Evolutionary conservation across 352 stramenopile genomes (phyloP).

Genomic region (Pythium brassicae): DNA sequence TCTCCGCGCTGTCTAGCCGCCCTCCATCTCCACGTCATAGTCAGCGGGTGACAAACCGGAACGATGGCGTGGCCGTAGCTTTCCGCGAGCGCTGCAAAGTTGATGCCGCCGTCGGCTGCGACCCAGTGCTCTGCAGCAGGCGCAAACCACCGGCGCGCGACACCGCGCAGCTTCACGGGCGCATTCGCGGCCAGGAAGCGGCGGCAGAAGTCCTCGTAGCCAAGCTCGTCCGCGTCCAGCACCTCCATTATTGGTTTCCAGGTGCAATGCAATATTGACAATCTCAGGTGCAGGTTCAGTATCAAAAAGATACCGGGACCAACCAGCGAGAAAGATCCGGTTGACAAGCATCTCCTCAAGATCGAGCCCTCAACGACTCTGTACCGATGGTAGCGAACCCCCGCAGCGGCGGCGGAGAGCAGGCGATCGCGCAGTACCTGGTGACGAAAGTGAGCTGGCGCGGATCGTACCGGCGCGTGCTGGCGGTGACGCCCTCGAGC

Average conservation of each 20-base stretch:
- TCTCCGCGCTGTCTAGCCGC: too few relatives aligned
- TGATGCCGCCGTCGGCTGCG: slow-evolving; percentile 14
- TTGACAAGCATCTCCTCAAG: background rate
- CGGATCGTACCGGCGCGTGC: slow-evolving; percentile 51
- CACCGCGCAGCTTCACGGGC: slow-evolving; percentile 65
- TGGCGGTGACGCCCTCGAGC: slow-evolving; percentile 47
- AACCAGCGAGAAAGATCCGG: too few relatives aligned
- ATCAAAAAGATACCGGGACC: background rate
- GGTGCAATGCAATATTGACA: background rate
- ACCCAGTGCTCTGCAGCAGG: slow-evolving; percentile 9
- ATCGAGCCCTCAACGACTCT: too few relatives aligned
- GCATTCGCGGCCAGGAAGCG: slow-evolving; percentile 67
- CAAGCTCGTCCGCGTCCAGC: slow-evolving; percentile 46
- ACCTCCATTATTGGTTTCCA: slow-evolving; percentile 48
- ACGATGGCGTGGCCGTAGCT: slow-evolving; percentile 45
- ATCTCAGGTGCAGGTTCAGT: too few relatives aligned
- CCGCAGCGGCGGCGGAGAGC: slow-evolving; percentile 7
- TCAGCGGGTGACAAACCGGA: slow-evolving; percentile 26
- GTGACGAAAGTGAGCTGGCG: slow-evolving; percentile 67
- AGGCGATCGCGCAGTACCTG: slow-evolving; percentile 62
- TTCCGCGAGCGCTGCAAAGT: slow-evolving; percentile 23
- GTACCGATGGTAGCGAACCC: slow-evolving; percentile 1
- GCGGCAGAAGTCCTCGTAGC: slow-evolving; percentile 68
- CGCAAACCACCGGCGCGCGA: slow-evolving; percentile 36
- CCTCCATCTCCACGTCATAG: too few relatives aligned